Evolutionary conservation across 2,329 filamentous ascomycete species (phyloP), one percentile per base, ranked within the genome.

Genomic region (Paecilomyces sp.): DNA sequence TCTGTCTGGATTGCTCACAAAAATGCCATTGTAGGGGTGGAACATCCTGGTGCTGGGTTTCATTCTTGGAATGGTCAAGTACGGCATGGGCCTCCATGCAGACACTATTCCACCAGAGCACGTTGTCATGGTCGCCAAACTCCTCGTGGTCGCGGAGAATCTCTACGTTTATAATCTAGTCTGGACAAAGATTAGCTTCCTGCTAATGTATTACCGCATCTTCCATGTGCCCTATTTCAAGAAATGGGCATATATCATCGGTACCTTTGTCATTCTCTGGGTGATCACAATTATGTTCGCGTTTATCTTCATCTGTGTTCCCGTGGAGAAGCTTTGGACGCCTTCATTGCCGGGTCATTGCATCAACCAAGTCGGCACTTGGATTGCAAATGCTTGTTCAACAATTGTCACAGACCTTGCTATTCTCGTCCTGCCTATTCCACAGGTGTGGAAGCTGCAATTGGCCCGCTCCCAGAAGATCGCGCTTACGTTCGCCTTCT

Each of bases 61-160:
- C 70, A 77, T 80, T 64, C 79, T 80, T 58, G 75, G 71, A 66
- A 81, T 82, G 79, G 66, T 80, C 62, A 57, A 70, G 7, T 64
- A 70, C 28, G 79, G 80, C 1, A 80, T 82, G 77, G 80, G 80
- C 30, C 62, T 79, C 12, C 80, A 82, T 60, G 77, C 78, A 12
- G 71, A 77, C 61, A 66, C 70, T 2, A 68, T 81, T 22, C 67
- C 71, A 1, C 33, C 67, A 3, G 57, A 65, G 0, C 64, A 74
- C n/a, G 75, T 80, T 25, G 73, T 11, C 68, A 41, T 65, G 53
- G 55, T 63, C 4, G 55, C 60, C 54, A 65, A 75, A 66, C 68
- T 69, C 36, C 74, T 76, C 58, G 70, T 75, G 53, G 74, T 74
- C 24, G 73, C 74, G 47, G 73, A 77, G 58, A 70, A 74, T 57